Evolutionary conservation across 192 early-diverging fungal genomes (phyloP).

Genomic region (Coemansia umbellata): DNA sequence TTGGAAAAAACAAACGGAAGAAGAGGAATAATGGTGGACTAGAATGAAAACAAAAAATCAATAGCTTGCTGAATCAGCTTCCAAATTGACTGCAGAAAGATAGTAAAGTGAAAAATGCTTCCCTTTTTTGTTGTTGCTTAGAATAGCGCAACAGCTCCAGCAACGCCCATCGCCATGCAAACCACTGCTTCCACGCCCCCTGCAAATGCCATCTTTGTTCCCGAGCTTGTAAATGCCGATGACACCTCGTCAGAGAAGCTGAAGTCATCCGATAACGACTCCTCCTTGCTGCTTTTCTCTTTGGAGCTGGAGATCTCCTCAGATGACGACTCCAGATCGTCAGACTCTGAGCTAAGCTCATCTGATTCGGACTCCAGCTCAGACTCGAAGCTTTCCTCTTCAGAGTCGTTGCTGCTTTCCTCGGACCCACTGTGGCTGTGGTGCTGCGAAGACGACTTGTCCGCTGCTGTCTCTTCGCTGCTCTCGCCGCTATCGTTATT

Average conservation of each 20-base stretch:
- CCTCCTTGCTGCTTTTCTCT: background rate
- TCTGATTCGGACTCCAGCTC: slow-evolving; percentile 1
- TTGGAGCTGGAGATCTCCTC: slow-evolving; percentile 3
- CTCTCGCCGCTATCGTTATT: too few species aligned
- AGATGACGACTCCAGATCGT: background rate
- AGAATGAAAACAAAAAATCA: background rate
- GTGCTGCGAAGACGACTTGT: too few species aligned
- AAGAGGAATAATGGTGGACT: background rate
- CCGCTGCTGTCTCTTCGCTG: too few species aligned
- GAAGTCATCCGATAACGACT: slow-evolving; percentile 12
- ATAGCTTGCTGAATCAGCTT: too few species aligned
- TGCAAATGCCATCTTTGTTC: background rate
- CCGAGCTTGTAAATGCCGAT: slow-evolving; percentile 14
- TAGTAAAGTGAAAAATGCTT: too few species aligned
- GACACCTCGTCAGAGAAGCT: background rate
- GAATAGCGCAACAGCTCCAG: slow-evolving; percentile 36
- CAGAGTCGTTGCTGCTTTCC: too few species aligned
- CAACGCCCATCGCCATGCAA: slow-evolving; percentile 22
- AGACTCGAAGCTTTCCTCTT: background rate
- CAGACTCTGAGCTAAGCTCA: background rate
- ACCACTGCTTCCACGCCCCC: slow-evolving; percentile 4
- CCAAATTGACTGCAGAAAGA: too few species aligned
- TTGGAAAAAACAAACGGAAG: background rate
- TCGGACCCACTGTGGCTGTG: too few species aligned
- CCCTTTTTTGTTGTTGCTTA: too few species aligned